Base-by-base conservation (phyloP, 768 basidiomycete genomes). In the Russula earlei region DNA sequence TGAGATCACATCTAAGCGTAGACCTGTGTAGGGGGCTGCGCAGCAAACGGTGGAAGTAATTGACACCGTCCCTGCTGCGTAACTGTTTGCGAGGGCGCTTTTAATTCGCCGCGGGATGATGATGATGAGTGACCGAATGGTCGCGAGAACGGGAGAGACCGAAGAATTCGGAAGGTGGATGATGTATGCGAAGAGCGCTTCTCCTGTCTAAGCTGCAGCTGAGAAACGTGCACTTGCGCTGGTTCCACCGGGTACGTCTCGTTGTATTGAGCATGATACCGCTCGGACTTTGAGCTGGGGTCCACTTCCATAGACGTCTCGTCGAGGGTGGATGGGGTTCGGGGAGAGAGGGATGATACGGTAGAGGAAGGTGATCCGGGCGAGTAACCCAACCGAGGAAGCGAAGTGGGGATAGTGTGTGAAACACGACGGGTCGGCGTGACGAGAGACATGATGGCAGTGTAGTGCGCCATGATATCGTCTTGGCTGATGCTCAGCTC, bases 401-500 rank as follows among this genome's bases (percentile, higher is more conserved):
- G 45, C 6, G 36, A 17, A 11, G 15, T 24, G 11, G 48, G 19
- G 24, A 45, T 48, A 20, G 29, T 29, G 8, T 45, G 58, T 15
- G 55, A 40, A 37, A 37, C 29, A 12, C 27, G 45, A 27, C 22
- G 59, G n/a, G 31, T 1, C 17, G 62, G 49, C 1, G 41, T 17
- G 17, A 61, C 29, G 20, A 29, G 68, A 46, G 31, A 68, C 59
- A 69, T 22, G 50, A 74, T 56, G 20, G 64, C 25, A 42, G 67
- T 66, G 14, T 74, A 69, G 47, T 74, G 70, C 29, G 63, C 65
- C 29, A 86, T 72, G 50, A 87, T 59, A 61, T 87, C 85, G 43
- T 72, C 73, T 61, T 86, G 84, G 52, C 74, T 70, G 52, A 87
- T 68, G 54, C 74, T 74, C 24, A 87, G 74, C 65, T 87, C 81